Evolutionary conservation across 768 basidiomycete genomes (phyloP).

Genomic region (Russula vinacea): DNA sequence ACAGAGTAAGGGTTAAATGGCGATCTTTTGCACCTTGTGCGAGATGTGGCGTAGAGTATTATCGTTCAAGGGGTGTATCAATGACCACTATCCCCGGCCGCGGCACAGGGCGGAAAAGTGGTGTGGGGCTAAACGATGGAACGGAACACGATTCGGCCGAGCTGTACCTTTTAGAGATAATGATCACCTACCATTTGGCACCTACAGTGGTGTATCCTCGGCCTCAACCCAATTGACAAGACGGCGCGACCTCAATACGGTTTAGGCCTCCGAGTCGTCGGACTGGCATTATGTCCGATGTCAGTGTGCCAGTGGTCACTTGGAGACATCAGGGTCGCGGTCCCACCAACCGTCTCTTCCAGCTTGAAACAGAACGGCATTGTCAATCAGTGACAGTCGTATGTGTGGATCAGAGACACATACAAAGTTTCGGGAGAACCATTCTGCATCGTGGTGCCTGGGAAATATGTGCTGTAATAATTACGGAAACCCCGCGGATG

Average conservation of each 20-base stretch:
- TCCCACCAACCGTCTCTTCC: background rate
- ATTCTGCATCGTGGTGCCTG: background rate
- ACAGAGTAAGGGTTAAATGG: too few relatives aligned
- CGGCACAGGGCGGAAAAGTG: background rate
- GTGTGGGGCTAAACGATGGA: background rate
- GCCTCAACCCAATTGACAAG: background rate
- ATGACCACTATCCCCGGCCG: background rate
- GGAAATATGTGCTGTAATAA: too few relatives aligned
- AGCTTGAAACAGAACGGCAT: background rate
- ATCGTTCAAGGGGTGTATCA: background rate
- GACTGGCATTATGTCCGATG: background rate
- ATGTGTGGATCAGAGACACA: background rate
- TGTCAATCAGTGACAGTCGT: background rate
- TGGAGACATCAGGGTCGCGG: background rate
- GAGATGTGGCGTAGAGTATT: background rate
- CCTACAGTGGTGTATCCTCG: background rate
- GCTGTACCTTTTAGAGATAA: background rate
- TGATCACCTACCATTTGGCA: background rate
- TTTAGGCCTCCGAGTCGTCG: background rate
- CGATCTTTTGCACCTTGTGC: background rate
- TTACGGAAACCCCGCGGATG: too few relatives aligned
- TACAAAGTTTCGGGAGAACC: too few relatives aligned
- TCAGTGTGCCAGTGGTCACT: background rate
- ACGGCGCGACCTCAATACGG: background rate
- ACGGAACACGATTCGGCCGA: background rate